These are phyloP conservation scores for Fragaria nilgerrensis DNA, from an alignment of 306 rosid genomes.

Conservation along the genomic window DNA sequence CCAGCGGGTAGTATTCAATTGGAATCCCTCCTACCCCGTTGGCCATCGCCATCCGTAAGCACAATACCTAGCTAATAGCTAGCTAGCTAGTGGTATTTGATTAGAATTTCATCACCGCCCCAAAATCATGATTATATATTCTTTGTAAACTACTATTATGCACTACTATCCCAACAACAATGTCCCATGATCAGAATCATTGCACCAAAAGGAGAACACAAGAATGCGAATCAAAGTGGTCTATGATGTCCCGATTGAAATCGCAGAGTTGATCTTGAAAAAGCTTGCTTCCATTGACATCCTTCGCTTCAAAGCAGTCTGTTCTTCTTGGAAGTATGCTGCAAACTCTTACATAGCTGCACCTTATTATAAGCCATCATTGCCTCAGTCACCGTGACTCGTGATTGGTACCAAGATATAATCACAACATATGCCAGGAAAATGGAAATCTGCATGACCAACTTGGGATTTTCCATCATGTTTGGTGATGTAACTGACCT, in stretches of 20 bases:
- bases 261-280: neutral
- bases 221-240: neutral
- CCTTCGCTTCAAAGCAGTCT: neutral
- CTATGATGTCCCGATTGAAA: neutral
- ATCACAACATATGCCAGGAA: conserved; percentile 92
- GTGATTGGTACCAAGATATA: conserved; percentile 48
- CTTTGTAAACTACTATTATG: neutral
- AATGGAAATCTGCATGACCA: conserved; percentile 76
- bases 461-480: conserved; percentile 95
- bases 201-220: neutral
- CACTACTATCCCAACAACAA: neutral
- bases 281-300: neutral
- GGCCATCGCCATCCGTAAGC: neutral
- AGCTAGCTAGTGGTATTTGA: neutral
- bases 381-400: neutral
- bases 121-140: neutral
- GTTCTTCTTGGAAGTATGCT: neutral
- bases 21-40: too few relatives aligned
- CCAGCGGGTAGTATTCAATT: too few relatives aligned
- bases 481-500: conserved; percentile 97
- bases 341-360: neutral
- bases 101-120: neutral
- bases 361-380: neutral
- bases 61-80: neutral
- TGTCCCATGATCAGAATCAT: neutral